These are phyloP conservation scores for Microcos paniculata DNA, from an alignment of 345 rosid genomes.

Conservation along the genomic window DNA sequence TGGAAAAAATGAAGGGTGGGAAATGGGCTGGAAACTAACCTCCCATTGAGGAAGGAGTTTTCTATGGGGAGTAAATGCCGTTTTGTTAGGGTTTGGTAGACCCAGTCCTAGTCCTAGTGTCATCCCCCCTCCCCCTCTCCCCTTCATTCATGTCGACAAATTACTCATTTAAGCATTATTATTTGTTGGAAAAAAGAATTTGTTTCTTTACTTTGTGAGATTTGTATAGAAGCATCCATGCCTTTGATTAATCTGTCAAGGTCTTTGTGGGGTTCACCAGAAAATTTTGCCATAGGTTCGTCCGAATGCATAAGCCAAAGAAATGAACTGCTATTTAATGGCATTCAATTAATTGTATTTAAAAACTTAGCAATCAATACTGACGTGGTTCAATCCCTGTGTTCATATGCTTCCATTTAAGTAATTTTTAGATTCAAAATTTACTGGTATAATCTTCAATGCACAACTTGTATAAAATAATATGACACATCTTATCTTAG, in stretches of 20 bases:
- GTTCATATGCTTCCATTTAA: no score
- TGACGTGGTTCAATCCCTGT: no score
- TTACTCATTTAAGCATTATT: background rate
- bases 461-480: no score
- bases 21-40: conserved; percentile 29
- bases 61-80: conserved; percentile 37
- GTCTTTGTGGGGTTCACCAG: background rate
- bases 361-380: no score
- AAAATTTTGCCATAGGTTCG: background rate
- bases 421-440: no score
- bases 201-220: background rate
- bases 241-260: background rate
- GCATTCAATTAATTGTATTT: no score
- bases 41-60: conserved; percentile 34
- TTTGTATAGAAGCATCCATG: background rate
- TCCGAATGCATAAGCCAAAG: no score
- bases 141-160: background rate
- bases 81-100: conserved; percentile 41
- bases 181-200: background rate
- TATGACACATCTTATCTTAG: no score
- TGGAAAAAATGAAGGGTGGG: conserved; percentile 31
- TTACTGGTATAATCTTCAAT: no score
- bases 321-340: no score
- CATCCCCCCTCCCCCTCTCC: background rate
- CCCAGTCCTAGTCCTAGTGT: conserved; percentile 28